Evolutionary conservation across 2,329 filamentous ascomycete species (phyloP).

Genomic region (Talaromyces islandicus): DNA sequence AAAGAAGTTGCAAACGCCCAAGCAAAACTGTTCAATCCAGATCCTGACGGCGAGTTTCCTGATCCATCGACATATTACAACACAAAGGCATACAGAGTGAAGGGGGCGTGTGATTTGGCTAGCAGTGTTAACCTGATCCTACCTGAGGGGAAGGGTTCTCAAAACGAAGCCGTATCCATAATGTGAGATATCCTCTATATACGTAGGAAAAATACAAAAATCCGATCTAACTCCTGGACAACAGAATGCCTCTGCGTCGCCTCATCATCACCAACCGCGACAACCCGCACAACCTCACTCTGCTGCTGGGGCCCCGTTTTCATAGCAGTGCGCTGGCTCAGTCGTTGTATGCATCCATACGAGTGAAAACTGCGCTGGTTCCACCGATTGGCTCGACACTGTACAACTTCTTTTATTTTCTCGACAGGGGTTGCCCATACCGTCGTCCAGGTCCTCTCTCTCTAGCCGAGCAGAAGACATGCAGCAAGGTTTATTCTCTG

Average conservation of each 20-base stretch:
- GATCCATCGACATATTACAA: background rate
- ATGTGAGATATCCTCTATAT: background rate
- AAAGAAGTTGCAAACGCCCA: background rate
- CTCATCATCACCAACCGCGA: background rate
- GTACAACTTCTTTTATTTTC: background rate
- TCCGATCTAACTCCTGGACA: background rate
- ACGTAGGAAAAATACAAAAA: background rate
- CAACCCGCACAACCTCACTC: background rate
- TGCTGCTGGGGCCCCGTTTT: background rate
- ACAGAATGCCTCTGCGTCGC: background rate
- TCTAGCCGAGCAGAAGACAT: background rate
- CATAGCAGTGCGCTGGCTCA: background rate
- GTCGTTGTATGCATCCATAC: background rate
- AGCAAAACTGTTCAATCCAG: background rate
- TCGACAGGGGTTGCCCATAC: background rate
- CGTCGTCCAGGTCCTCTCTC: background rate
- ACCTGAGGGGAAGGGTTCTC: background rate
- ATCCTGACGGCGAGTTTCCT: background rate
- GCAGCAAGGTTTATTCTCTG: background rate
- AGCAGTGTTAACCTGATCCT: background rate
- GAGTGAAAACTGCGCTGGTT: background rate
- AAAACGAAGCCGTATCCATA: background rate
- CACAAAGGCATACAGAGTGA: background rate
- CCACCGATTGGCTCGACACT: background rate
- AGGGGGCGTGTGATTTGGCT: background rate